Conservation (phyloP, 495 filamentous ascomycete species). For the Hyaloscypha hepaticicola region DNA sequence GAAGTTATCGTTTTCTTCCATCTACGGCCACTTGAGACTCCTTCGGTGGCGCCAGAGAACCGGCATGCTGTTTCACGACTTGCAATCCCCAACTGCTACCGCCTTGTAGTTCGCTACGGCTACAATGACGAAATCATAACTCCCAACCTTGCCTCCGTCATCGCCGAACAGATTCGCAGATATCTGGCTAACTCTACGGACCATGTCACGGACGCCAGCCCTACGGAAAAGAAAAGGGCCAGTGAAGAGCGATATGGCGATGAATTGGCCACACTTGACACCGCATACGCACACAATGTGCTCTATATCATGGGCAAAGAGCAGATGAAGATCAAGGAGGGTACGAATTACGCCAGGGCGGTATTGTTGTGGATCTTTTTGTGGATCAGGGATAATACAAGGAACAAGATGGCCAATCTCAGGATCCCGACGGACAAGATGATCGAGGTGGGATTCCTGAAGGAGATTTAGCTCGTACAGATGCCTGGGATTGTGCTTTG, state of each 20-base stretch:
- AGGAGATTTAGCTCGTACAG: conserved; percentile 49
- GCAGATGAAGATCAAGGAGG: conserved; percentile 54
- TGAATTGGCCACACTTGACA: conserved; percentile 13
- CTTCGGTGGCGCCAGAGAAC: conserved; percentile 42
- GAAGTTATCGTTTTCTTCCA: conserved; percentile 62
- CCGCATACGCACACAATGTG: conserved; percentile 56
- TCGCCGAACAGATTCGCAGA: conserved; percentile 56
- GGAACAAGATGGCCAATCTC: conserved; percentile 59
- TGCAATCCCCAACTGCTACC: conserved; percentile 56
- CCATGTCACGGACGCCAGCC: background rate
- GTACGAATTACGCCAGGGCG: conserved; percentile 44
- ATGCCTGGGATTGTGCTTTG: background rate
- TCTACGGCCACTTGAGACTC: conserved; percentile 53
- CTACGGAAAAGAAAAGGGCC: conserved; percentile 4
- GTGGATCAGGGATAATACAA: conserved; percentile 66
- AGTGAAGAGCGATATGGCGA: background rate
- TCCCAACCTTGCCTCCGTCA: conserved; percentile 54
- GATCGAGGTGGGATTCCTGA: conserved; percentile 70
- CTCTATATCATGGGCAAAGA: conserved; percentile 75
- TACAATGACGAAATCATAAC: conserved; percentile 69
- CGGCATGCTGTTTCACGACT: conserved; percentile 40
- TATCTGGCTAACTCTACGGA: background rate
- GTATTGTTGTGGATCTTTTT: conserved; percentile 56
- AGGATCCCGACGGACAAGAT: conserved; percentile 57
- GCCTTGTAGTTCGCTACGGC: conserved; percentile 63